Conservation (phyloP, 345 rosid genomes). For the Orychophragmus violaceus region DNA sequence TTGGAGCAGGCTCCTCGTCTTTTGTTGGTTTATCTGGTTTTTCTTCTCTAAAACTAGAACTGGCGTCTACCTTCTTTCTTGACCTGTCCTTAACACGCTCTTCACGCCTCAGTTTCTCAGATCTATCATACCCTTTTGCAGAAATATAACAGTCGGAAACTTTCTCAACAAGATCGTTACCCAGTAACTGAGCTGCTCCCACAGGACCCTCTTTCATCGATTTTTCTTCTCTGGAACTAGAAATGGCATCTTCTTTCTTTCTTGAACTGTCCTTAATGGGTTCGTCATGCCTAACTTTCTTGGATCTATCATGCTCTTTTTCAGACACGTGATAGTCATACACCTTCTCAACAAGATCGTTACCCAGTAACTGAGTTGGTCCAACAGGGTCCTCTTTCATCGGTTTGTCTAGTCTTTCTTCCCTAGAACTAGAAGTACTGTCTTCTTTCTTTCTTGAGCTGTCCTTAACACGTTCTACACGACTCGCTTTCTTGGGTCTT, state of each 20-base stretch:
- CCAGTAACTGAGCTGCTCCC: constrained; percentile 24
- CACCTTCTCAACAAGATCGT: background rate
- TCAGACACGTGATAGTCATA: too few species aligned
- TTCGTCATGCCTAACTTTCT: constrained; percentile 32
- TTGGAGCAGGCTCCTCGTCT: constrained; percentile 27
- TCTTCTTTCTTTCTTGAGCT: constrained; percentile 27
- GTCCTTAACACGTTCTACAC: constrained; percentile 21
- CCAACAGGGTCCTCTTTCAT: background rate
- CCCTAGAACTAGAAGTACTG: too few species aligned
- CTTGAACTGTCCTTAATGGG: constrained; percentile 31
- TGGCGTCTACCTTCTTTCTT: constrained; percentile 30
- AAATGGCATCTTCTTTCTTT: constrained; percentile 32
- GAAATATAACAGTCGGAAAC: constrained; percentile 29
- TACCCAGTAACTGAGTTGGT: constrained; percentile 17
- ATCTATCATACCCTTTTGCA: constrained; percentile 28
- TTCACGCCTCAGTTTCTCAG: constrained; percentile 24
- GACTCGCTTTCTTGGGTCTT: background rate
- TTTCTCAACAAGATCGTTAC: constrained; percentile 27
- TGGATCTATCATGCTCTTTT: constrained; percentile 20
- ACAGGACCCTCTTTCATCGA: constrained; percentile 24
- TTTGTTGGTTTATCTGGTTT: constrained; percentile 16
- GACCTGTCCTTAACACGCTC: constrained; percentile 36
- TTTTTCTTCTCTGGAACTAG: constrained; percentile 25
- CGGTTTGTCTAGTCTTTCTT: too few species aligned
- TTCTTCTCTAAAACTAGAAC: constrained; percentile 26